Percentiles rank a stretch among this genome's conserved stretches.
phyloP scores from a whole-genome alignment of 345 rosid species.

The Eucalyptus camaldulensis region DNA sequence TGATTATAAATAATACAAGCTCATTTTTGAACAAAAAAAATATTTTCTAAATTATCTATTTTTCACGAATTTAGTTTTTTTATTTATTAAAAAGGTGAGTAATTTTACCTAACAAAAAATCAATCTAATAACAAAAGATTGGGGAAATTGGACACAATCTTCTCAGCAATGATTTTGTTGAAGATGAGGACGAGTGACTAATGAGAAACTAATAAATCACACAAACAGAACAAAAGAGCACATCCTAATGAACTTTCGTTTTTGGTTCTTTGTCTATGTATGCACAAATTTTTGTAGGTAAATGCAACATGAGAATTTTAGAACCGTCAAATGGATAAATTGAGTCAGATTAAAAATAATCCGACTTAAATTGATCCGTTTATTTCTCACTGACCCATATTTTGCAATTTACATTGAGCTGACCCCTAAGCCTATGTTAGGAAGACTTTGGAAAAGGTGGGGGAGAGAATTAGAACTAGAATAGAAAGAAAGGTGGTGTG shows the following conservation, averaged over 20 bases:
- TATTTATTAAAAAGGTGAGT: no score
- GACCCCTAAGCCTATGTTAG: neutral
- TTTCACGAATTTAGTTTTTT: neutral
- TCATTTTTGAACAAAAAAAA: neutral
- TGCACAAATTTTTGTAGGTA: neutral
- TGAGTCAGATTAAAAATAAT: no score
- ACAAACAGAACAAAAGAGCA: no score
- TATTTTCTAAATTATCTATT: neutral
- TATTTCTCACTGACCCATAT: neutral
- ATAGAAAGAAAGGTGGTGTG: neutral
- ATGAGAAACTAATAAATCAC: neutral
- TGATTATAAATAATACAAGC: neutral
- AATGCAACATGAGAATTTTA: neutral
- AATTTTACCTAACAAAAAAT: no score
- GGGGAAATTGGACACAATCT: neutral
- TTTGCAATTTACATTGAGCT: neutral
- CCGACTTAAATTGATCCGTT: neutral
- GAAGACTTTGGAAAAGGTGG: neutral
- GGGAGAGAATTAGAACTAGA: neutral
- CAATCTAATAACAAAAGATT: neutral
- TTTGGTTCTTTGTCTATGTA: fast-evolving
- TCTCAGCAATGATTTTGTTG: fast-evolving
- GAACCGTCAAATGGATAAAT: neutral
- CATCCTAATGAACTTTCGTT: neutral
- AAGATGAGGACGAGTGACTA: fast-evolving